Conservation (phyloP, 2,329 filamentous ascomycete genomes). For the Fonsecaea nubica region DNA sequence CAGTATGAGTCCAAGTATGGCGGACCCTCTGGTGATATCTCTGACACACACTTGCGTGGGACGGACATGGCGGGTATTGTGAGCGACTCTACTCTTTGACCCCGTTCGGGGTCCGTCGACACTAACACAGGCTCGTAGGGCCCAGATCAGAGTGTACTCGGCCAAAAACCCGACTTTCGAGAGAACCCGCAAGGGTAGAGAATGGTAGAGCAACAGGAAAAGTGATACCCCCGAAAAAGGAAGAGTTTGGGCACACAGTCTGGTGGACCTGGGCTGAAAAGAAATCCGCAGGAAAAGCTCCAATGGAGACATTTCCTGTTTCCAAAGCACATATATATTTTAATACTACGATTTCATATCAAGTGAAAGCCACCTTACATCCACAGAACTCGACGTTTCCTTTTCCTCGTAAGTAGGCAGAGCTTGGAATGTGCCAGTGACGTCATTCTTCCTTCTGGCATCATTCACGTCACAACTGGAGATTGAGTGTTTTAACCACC, state of each 20-base stretch:
- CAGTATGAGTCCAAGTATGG: slow-evolving; percentile 22
- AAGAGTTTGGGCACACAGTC: too few species aligned
- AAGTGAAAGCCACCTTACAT: too few species aligned
- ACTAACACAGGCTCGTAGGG: neutral
- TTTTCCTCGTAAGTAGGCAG: too few species aligned
- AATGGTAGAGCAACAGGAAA: neutral
- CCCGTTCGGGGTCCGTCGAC: neutral
- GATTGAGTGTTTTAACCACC: neutral
- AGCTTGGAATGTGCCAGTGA: too few species aligned
- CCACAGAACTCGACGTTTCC: too few species aligned
- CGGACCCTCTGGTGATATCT: slow-evolving; percentile 11
- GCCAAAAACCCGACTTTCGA: slow-evolving; percentile 4
- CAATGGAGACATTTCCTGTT: neutral
- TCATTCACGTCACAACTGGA: too few species aligned
- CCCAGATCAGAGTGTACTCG: slow-evolving; percentile 20
- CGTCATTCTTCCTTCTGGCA: too few species aligned
- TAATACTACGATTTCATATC: too few species aligned
- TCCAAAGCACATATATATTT: too few species aligned
- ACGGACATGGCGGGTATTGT: slow-evolving; percentile 17
- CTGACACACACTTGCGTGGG: slow-evolving; percentile 17
- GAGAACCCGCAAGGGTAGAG: neutral
- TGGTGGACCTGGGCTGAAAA: too few species aligned
- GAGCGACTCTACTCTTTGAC: neutral
- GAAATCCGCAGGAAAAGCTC: neutral
- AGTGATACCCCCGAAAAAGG: neutral